Evolutionary conservation across 768 basidiomycete species (phyloP), one percentile per base, ranked within the genome.

Genomic region (Auriscalpium vulgare): DNA sequence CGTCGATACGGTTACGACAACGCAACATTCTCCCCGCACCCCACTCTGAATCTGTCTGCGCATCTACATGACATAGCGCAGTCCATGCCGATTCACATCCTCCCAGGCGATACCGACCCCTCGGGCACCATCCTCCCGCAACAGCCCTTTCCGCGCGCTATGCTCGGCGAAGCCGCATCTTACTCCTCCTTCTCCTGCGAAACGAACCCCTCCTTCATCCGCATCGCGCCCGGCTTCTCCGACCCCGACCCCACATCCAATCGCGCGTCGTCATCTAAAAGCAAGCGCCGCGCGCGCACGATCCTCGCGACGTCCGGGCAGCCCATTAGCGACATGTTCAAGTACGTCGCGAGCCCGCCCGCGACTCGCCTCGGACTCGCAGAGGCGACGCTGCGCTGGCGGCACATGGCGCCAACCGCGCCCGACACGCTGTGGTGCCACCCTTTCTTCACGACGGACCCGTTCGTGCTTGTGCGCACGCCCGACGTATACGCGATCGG

Each of bases 361-460:
- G 76, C 80, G 55, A 87, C 87, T n/a, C 78, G 87, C 43, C 67
- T 95, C 37, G 80, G 80, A 3, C 77, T 97, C 57, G 80, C 91
- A 10, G 80, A 84, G 64, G 76, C 85, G 44, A 95, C 93, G 10
- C 75, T 99, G 37, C 81, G 78, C 63, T 99, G 95, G 97, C 76
- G 94, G 56, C 95, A 98, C 72, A 83, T 97, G 68, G 94, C 97
- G n/a, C 97, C 97, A 4, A 98, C 97, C 8, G 95, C 95, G 23
- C 97, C 97, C 29, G 97, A 99, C 70, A 99, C 97, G 1, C 78
- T 99, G 4, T 97, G 94, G 94, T 97, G 97, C 64, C 95, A 97
- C 68, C 97, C 97, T 16, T 98, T 88, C 73, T 82, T 88, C 50
- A 76, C 81, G 34, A 73, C 75, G 16, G 97, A 99, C 66, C 97